Conservation (phyloP, 495 filamentous ascomycete genomes). For the Hamigera avellanea region DNA sequence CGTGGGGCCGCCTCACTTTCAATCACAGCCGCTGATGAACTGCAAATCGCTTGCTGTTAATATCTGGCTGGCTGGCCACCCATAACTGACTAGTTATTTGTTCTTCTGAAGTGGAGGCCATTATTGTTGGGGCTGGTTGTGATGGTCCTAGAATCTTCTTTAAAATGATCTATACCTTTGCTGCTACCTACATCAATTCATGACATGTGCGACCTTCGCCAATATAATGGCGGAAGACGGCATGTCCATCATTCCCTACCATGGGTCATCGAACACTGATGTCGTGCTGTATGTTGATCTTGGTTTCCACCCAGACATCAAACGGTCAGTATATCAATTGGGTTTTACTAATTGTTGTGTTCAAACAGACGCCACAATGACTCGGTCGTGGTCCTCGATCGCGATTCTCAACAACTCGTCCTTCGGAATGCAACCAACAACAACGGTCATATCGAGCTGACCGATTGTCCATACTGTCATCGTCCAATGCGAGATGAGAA, state of each 20-base stretch:
- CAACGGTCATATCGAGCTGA: slow-evolving; percentile 32
- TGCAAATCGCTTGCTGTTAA: too few relatives aligned
- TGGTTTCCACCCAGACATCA: not conserved
- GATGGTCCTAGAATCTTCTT: not conserved
- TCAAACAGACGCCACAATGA: slow-evolving; percentile 70
- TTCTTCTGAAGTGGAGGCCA: too few relatives aligned
- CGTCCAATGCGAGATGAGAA: slow-evolving; percentile 52
- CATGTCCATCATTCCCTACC: slow-evolving; percentile 38
- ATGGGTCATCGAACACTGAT: slow-evolving; percentile 30
- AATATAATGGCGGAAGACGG: slow-evolving; percentile 27
- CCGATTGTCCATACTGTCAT: slow-evolving; percentile 81
- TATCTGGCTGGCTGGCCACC: too few relatives aligned
- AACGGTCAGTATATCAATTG: not conserved
- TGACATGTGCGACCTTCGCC: slow-evolving; percentile 6
- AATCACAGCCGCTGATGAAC: slow-evolving; percentile 2
- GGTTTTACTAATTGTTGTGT: slow-evolving; percentile 6
- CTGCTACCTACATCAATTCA: not conserved
- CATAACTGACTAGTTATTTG: too few relatives aligned
- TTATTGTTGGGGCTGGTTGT: too few relatives aligned
- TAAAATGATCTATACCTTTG: not conserved
- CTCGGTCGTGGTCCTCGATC: slow-evolving; percentile 84
- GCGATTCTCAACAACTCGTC: slow-evolving; percentile 70
- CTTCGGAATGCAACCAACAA: slow-evolving; percentile 50
- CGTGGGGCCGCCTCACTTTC: slow-evolving; percentile 13
- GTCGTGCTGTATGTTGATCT: slow-evolving; percentile 35